phyloP scores from a whole-genome alignment of 2,329 filamentous ascomycete species.

The Fusarium compactum region DNA sequence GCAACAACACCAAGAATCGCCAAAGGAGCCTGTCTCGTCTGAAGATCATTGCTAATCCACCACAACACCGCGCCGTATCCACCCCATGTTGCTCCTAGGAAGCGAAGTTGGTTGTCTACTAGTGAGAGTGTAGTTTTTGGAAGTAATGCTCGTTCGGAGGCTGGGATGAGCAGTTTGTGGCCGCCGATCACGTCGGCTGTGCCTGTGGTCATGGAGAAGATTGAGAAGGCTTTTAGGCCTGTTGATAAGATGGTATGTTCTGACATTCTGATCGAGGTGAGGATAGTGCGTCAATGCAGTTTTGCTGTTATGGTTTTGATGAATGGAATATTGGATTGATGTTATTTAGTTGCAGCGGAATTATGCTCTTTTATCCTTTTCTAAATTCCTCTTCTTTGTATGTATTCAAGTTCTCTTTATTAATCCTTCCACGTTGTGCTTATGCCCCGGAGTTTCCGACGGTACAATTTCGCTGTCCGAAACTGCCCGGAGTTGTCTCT shows the following conservation, averaged over 20 bases:
- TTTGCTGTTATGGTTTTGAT: neutral
- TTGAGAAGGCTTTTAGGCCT: constrained; percentile 6
- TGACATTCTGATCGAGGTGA: neutral
- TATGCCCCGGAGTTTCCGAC: constrained; percentile 8
- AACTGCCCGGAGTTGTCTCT: neutral
- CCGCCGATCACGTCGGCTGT: neutral
- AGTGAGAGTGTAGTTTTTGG: neutral
- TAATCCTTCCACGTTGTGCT: neutral
- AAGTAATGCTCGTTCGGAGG: neutral
- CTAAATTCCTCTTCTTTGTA: too few relatives aligned
- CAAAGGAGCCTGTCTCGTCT: neutral
- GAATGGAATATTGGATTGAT: accelerated
- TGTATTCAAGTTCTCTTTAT: neutral
- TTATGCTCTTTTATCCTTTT: accelerated
- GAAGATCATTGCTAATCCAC: neutral
- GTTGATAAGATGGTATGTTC: neutral
- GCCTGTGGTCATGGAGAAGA: constrained; percentile 3
- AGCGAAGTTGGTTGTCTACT: constrained; percentile 14
- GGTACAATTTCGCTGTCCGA: neutral
- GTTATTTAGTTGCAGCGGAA: accelerated
- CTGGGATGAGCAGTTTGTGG: constrained; percentile 5
- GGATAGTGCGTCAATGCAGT: accelerated
- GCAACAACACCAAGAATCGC: neutral
- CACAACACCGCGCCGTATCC: constrained; percentile 8
- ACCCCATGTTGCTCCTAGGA: constrained; percentile 5